Percentiles rank a stretch among this genome's conserved stretches.
These are phyloP conservation scores for Pestalotiopsis fici DNA, from an alignment of 2,329 filamentous ascomycete species.

Conservation along the genomic window DNA sequence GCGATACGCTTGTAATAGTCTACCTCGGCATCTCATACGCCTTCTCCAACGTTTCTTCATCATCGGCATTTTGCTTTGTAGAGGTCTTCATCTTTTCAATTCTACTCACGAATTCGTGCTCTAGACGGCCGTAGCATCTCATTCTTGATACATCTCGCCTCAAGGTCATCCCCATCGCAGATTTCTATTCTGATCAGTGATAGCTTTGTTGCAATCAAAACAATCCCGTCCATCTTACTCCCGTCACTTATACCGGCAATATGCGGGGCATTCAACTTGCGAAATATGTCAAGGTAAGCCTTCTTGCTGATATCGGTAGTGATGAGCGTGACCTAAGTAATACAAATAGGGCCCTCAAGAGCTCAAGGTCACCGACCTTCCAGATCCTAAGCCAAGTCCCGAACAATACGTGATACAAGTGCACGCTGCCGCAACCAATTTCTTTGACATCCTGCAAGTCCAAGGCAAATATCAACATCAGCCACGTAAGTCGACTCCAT, in stretches of 20 bases:
- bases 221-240: background rate
- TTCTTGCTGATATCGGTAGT: background rate
- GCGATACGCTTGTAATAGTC: background rate
- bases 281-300: slow-evolving; percentile 70
- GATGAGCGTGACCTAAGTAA: background rate
- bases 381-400: slow-evolving; percentile 70
- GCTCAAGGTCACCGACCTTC: slow-evolving; percentile 72
- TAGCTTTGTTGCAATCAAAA: no score
- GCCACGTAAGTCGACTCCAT: slow-evolving; percentile 52
- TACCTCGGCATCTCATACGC: slow-evolving; percentile 7
- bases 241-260: slow-evolving; percentile 24
- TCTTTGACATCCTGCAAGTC: slow-evolving; percentile 96
- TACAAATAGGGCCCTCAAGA: slow-evolving; percentile 69
- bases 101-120: background rate
- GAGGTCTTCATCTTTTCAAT: slow-evolving; percentile 16
- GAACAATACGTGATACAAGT: slow-evolving; percentile 86
- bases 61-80: slow-evolving; percentile 4
- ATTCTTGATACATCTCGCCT: background rate
- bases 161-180: background rate
- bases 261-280: slow-evolving; percentile 78
- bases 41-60: background rate
- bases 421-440: slow-evolving; percentile 87
- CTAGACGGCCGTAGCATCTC: background rate
- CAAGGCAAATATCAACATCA: slow-evolving; percentile 95
- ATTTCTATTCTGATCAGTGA: no score